Evolutionary conservation across 208 protist genomes (phyloP), one percentile per base, ranked within the genome.

Genomic region (Leishmania guyanensis): DNA sequence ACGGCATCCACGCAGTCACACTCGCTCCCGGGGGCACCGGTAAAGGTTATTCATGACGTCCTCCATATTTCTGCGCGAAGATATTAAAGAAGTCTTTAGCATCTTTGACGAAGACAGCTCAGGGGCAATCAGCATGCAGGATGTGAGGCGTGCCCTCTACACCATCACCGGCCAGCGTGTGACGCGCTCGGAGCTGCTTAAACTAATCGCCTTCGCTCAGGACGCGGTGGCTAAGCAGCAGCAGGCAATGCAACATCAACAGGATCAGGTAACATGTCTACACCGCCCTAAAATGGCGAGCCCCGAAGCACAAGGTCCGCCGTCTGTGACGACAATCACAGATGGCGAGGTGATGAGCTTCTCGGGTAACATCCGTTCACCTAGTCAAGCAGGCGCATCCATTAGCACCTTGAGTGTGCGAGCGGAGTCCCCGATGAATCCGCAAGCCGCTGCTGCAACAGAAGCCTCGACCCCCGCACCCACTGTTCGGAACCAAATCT

Each of bases 81-180:
- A 96, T 65, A 95, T 97, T 65, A 84, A 86, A 29, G 94, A 97
- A 68, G 92, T 97, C 39, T 97, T 96, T 79, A 86, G 83, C 65
- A 91, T 96, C 9, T 97, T 95, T 68, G 91, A 97, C 75, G 94
- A 97, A 68, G 94, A 97, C 72, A 87, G 81, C 14, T 89, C 91
- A 0, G 94, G 94, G 33, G 89, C 76, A 56, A 94, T 97, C 72
- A 89, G 88, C 64, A 84, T 95, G 4, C 77, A 86, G 39, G 92
- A 97, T 62, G 82, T 94, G 16, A 77, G 77, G 9, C 77, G 88
- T n/a, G 94, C 94, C 2, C 75, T 97, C 29, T 90, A 95, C 81
- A 95, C 92, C 14, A 92, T 97, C 51, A 97, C 92, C 29, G 94
- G 94, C 12, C 81, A 90, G 65, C 94, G 86, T 4, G 77, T 94